phyloP scores from a whole-genome alignment of 75 land plant species.

The Pinus albicaulis region DNA sequence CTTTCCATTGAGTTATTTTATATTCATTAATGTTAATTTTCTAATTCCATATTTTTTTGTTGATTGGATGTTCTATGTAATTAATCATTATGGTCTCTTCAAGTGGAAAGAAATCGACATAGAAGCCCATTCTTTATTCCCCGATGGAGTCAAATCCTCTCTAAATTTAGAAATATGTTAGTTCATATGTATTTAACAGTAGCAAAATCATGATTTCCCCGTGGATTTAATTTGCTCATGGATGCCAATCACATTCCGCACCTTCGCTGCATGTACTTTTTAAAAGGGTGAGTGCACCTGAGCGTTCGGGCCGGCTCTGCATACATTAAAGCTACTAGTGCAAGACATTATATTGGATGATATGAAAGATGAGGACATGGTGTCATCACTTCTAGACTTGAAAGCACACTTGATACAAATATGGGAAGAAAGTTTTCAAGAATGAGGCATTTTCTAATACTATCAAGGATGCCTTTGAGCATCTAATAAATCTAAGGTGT shows the following conservation, averaged over 20 bases:
- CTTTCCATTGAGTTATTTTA: too few species aligned
- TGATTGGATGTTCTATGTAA: too few species aligned
- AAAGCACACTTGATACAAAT: conserved; percentile 86
- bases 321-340: conserved; percentile 84
- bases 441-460: conserved; percentile 95
- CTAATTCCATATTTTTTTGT: too few species aligned
- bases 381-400: conserved; percentile 77
- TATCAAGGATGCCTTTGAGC: conserved; percentile 97
- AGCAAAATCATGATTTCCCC: too few species aligned
- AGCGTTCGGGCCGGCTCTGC: conserved; percentile 70
- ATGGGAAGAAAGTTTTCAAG: conserved; percentile 85
- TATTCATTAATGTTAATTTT: too few species aligned
- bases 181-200: too few species aligned
- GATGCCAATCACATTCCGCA: conserved; percentile 83
- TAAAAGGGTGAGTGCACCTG: conserved; percentile 83
- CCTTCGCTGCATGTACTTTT: conserved; percentile 91
- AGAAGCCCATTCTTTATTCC: too few species aligned
- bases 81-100: too few species aligned
- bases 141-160: too few species aligned
- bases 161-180: too few species aligned
- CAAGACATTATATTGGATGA: conserved; percentile 93
- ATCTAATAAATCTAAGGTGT: conserved; percentile 95
- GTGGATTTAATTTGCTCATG: conserved; percentile 92
- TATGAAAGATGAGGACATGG: conserved; percentile 98
- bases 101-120: too few species aligned